Evolutionary conservation across 345 rosid species (phyloP).

Genomic region (Fremontodendron californicum): DNA sequence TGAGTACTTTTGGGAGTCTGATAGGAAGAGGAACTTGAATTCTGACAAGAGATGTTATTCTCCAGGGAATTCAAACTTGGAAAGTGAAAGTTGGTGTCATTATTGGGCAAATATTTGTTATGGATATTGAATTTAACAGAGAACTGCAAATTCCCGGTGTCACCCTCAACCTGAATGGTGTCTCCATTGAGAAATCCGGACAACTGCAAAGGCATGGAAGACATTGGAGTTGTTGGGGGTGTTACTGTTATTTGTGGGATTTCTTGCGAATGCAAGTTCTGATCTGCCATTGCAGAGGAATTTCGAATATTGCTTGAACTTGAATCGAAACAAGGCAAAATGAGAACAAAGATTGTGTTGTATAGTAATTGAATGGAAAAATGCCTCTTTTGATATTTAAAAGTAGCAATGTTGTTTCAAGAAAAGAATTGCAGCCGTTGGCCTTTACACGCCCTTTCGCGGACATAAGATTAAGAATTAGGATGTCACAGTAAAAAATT

Average conservation of each 20-base stretch:
- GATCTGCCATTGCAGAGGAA: background rate
- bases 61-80: background rate
- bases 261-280: background rate
- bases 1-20: slow-evolving; percentile 1
- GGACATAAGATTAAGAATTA: no score
- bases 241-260: background rate
- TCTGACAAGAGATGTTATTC: background rate
- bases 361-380: background rate
- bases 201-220: slow-evolving; percentile 6
- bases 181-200: slow-evolving; percentile 11
- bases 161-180: slow-evolving; percentile 16
- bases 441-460: background rate
- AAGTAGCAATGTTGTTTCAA: background rate
- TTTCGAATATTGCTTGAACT: background rate
- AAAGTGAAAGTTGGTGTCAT: background rate
- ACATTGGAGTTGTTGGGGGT: background rate
- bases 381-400: background rate
- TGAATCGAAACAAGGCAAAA: background rate
- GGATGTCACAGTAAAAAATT: no score
- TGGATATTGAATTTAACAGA: slow-evolving; percentile 11
- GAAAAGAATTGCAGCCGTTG: background rate
- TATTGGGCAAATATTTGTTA: background rate
- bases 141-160: slow-evolving; percentile 11
- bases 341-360: background rate
- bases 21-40: slow-evolving; percentile 12